These are phyloP conservation scores for Mycothermus thermophilus DNA, from an alignment of 495 filamentous ascomycete genomes.

Conservation along the genomic window DNA sequence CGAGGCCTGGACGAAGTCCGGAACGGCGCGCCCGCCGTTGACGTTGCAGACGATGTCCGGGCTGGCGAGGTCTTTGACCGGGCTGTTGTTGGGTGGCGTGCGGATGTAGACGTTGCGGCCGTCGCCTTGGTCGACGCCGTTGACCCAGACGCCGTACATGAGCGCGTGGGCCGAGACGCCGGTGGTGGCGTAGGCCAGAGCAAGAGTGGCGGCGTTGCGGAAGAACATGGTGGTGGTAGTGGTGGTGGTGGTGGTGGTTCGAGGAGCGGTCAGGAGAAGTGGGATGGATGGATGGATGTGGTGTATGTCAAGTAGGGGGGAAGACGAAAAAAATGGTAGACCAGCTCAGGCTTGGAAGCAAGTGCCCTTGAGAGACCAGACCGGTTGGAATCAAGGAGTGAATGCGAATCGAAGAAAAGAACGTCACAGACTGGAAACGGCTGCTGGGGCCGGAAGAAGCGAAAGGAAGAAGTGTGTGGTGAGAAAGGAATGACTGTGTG, in stretches of 20 bases:
- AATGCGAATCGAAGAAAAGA: not conserved
- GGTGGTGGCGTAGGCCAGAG: slow-evolving; percentile 20
- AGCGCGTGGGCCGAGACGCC: slow-evolving; percentile 32
- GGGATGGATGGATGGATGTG: no score
- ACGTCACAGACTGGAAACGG: not conserved
- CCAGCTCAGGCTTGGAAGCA: not conserved
- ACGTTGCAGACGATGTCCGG: slow-evolving; percentile 35
- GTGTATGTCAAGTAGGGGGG: no score
- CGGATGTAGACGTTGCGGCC: slow-evolving; percentile 30
- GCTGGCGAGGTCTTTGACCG: slow-evolving; percentile 35
- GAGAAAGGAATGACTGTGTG: not conserved
- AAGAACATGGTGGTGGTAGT: slow-evolving; percentile 6
- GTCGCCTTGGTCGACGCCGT: slow-evolving; percentile 33
- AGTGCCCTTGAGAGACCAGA: not conserved
- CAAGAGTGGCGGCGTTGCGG: slow-evolving; percentile 10
- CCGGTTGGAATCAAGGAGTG: not conserved
- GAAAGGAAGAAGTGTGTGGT: not conserved
- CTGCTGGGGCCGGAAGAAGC: not conserved
- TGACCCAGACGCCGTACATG: slow-evolving; percentile 31
- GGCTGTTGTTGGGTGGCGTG: slow-evolving; percentile 35
- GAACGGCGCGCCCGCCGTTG: slow-evolving; percentile 20
- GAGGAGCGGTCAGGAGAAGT: no score
- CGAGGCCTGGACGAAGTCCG: slow-evolving; percentile 26
- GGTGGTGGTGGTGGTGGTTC: no score
- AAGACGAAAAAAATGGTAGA: not conserved